Evolutionary conservation across 768 basidiomycete genomes (phyloP), one percentile per base, ranked within the genome.

Genomic region (Trametes maxima): DNA sequence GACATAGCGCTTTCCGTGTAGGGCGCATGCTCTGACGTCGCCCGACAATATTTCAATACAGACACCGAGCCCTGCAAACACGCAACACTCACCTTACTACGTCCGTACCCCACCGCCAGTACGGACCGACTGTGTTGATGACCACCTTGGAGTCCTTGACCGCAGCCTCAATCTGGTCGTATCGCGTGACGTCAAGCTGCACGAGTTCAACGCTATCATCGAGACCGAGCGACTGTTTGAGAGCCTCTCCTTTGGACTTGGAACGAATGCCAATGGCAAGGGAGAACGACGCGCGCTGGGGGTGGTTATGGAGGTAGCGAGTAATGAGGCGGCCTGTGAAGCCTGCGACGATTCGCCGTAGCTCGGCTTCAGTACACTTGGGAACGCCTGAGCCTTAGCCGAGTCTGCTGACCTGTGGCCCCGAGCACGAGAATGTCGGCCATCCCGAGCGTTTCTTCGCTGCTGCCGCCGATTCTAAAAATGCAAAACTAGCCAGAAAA

Each of bases 51-150:
- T 14, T 24, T 42, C 24, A 48, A 12, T 5, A 5, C 16, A 25
- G n/a, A 6, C 25, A 22, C 22, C 28, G n/a, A 22, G 13, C 33
- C 11, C 24, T 44, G n/a, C 17, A 35, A 17, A 10, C 21, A 5
- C 46, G 48, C 28, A 11, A 28, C 14, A 75, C 85, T 45, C 63
- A 87, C 86, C 72, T 70, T 19, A 93, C 89, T 13, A 94, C 87
- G 10, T 84, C 80, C n/a, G 85, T 85, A 2, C 92, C 89, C 75
- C 81, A 90, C 6, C 70, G 70, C 82, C 84, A 87, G 70, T 82
- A 94, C 1, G 92, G 91, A 1, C 92, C 92, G 35, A 90, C 83
- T 33, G 86, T 76, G 68, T 90, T 92, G 59, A 94, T 86, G 55
- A 95, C 83, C 19, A 94, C 87, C 47, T 81, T 81, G 5, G 84